phyloP scores from a whole-genome alignment of 345 rosid species.

The Populus simonii region DNA sequence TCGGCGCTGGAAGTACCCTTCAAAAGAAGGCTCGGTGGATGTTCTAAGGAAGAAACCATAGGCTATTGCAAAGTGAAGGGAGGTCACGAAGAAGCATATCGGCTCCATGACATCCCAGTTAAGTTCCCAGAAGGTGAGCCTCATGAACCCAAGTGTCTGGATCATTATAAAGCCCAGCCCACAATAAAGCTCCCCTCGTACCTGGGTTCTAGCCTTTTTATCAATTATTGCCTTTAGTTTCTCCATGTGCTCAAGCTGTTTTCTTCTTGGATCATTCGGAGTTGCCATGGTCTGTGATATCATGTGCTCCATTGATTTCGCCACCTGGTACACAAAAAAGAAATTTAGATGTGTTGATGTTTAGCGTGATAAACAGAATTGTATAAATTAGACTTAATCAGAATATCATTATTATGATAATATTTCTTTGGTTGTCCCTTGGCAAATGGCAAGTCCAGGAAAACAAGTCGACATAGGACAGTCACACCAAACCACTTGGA shows the following conservation, averaged over 20 bases:
- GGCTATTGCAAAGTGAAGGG: conserved; percentile 20
- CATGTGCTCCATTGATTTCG: conserved; percentile 49
- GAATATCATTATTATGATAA: too few species aligned
- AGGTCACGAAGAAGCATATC: conserved; percentile 25
- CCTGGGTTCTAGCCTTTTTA: conserved; percentile 19
- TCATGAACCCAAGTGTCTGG: conserved; percentile 31
- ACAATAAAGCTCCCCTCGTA: conserved; percentile 15
- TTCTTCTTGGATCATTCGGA: conserved; percentile 57
- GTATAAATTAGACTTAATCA: neutral
- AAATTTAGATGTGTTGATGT: too few species aligned
- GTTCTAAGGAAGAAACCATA: conserved; percentile 26
- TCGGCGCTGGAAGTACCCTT: conserved; percentile 27
- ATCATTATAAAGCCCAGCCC: conserved; percentile 21
- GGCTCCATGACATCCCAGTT: conserved; percentile 38
- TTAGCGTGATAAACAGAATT: neutral
- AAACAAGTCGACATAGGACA: too few species aligned
- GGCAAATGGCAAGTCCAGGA: too few species aligned
- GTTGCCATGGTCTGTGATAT: conserved; percentile 34
- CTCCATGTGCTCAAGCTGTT: conserved; percentile 16
- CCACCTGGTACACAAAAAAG: conserved; percentile 37
- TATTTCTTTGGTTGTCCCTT: too few species aligned
- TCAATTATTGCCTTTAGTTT: conserved; percentile 18
- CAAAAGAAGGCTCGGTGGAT: conserved; percentile 29
- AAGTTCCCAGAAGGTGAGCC: conserved; percentile 34
- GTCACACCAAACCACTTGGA: too few species aligned